These are phyloP conservation scores for Piloderma croceum DNA, from an alignment of 768 basidiomycete genomes.

Conservation along the genomic window DNA sequence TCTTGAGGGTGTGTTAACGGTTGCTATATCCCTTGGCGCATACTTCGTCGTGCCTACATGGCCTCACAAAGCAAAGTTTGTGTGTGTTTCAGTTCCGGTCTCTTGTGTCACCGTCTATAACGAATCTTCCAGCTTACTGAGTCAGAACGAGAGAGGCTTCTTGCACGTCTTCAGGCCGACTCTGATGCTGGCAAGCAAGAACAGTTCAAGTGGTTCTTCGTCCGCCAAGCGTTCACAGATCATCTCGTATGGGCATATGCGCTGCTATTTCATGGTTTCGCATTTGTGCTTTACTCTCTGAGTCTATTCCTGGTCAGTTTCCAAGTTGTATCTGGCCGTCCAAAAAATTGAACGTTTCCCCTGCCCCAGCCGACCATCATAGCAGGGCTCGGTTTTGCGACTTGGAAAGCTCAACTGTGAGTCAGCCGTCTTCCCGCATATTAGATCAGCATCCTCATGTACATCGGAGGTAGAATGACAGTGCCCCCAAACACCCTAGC, in stretches of 20 bases:
- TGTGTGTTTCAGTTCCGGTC: constrained; percentile 21
- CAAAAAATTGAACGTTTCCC: background rate
- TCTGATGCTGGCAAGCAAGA: constrained; percentile 51
- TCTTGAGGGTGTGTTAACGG: constrained; percentile 49
- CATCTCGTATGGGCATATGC: constrained; percentile 59
- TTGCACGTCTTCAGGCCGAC: constrained; percentile 45
- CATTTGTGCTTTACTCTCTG: constrained; percentile 53
- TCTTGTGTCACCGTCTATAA: background rate
- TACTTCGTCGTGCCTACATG: constrained; percentile 56
- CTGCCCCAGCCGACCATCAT: constrained; percentile 53
- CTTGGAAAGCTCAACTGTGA: constrained; percentile 58
- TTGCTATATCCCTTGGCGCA: constrained; percentile 39
- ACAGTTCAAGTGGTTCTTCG: constrained; percentile 52
- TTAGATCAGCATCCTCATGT: background rate
- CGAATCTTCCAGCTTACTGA: constrained; percentile 39
- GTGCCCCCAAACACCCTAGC: constrained; percentile 55
- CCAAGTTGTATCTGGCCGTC: background rate
- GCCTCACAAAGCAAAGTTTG: constrained; percentile 53
- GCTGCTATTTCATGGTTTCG: constrained; percentile 55
- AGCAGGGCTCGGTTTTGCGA: constrained; percentile 47
- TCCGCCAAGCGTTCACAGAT: constrained; percentile 50
- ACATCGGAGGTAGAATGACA: constrained; percentile 38
- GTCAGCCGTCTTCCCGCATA: constrained; percentile 9
- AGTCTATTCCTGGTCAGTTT: constrained; percentile 49
- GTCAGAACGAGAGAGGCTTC: constrained; percentile 43